A percentile compares a stretch with the other conserved stretches of the same genome.
Conservation (phyloP, 306 rosid genomes). For the Rosa rugosa region DNA sequence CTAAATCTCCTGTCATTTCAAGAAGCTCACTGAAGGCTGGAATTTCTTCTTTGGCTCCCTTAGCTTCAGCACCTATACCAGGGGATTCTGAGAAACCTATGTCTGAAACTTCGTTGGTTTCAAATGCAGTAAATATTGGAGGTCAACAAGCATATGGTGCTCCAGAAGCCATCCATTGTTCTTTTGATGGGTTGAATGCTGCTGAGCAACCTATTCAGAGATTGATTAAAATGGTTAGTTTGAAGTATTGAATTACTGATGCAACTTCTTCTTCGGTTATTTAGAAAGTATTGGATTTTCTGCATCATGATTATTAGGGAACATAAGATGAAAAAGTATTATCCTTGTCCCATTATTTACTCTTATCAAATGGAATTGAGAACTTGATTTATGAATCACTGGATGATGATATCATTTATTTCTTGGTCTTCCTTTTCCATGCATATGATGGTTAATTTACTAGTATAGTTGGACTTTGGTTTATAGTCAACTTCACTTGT, state of each 20-base stretch:
- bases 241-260: not conserved
- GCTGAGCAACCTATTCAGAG: slow-evolving; percentile 36
- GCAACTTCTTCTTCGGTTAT: not conserved
- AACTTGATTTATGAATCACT: not conserved
- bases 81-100: not conserved
- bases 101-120: not conserved
- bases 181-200: slow-evolving; percentile 13
- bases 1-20: slow-evolving; percentile 22
- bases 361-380: not conserved
- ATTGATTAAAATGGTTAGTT: slow-evolving; percentile 67
- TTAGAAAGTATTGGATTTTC: not conserved
- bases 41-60: not conserved
- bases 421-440: not conserved
- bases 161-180: not conserved
- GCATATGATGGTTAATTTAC: not conserved
- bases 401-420: not conserved
- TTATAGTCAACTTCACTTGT: not conserved
- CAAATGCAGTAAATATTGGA: not conserved
- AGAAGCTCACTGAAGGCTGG: not conserved
- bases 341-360: not conserved
- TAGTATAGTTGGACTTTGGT: not conserved
- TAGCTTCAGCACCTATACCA: not conserved
- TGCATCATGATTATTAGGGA: not conserved
- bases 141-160: not conserved
- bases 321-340: not conserved